A percentile compares a stretch with the other conserved stretches of the same genome.
These are phyloP conservation scores for Calonectria multiphialidica DNA, from an alignment of 2,329 filamentous ascomycete genomes.

Conservation along the genomic window DNA sequence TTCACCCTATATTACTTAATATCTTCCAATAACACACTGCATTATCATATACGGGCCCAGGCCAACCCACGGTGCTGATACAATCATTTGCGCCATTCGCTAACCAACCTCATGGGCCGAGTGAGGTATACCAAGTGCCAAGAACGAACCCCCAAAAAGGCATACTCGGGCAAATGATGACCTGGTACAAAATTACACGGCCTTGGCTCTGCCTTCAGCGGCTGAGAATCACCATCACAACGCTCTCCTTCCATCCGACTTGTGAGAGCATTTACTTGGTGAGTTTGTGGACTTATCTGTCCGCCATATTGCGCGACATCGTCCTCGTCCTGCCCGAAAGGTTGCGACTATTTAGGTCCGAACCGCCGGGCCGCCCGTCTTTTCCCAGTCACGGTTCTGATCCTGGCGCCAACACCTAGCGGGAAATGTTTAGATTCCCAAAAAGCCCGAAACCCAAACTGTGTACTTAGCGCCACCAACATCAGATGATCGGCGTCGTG, in stretches of 20 bases:
- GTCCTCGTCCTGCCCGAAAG: background rate
- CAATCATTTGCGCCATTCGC: background rate
- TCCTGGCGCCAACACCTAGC: background rate
- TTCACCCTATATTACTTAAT: background rate
- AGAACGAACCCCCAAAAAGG: background rate
- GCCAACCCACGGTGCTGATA: background rate
- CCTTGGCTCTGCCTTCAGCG: background rate
- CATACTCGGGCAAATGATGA: background rate
- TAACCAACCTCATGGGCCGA: background rate
- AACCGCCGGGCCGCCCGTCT: background rate
- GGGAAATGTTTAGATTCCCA: background rate
- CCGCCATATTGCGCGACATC: background rate
- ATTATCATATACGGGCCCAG: background rate
- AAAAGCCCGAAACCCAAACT: constrained; percentile 2
- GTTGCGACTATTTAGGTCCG: background rate
- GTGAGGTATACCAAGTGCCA: background rate
- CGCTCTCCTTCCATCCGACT: background rate
- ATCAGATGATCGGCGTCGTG: constrained; percentile 14
- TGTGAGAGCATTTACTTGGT: background rate
- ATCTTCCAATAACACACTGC: background rate
- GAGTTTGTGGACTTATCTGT: background rate
- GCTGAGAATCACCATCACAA: background rate
- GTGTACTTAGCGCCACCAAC: background rate
- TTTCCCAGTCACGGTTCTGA: background rate
- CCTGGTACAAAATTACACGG: background rate